These are phyloP conservation scores for Phellinidium pouzarii DNA, from an alignment of 1,284 basidiomycete genomes.

Conservation along the genomic window DNA sequence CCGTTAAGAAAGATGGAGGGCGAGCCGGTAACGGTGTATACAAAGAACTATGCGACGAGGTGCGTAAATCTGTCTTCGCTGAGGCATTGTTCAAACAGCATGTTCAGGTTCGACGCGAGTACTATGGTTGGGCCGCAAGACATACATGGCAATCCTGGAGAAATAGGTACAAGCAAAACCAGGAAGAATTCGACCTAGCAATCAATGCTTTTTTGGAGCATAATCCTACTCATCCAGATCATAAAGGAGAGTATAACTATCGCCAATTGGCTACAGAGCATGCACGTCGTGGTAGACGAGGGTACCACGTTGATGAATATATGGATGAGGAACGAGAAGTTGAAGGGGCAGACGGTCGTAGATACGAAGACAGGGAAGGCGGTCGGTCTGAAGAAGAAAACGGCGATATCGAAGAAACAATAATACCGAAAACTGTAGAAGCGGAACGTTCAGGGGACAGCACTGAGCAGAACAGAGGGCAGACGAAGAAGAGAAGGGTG, in stretches of 20 bases:
- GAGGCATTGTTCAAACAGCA: background rate
- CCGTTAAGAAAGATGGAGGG: conserved; percentile 31
- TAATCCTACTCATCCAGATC: conserved; percentile 8
- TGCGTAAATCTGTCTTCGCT: conserved; percentile 19
- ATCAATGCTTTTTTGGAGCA: conserved; percentile 26
- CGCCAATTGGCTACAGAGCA: background rate
- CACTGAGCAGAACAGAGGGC: background rate
- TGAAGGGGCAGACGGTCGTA: background rate
- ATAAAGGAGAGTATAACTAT: conserved; percentile 8
- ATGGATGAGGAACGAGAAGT: background rate
- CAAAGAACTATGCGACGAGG: conserved; percentile 26
- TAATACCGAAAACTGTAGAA: background rate
- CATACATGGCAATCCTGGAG: conserved; percentile 53
- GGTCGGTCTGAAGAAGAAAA: background rate
- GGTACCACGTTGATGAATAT: background rate
- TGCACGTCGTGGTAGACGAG: background rate
- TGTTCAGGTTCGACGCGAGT: background rate
- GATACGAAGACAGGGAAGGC: conserved; percentile 1
- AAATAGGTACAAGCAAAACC: conserved; percentile 42
- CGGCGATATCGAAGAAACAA: background rate
- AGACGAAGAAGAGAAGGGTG: background rate
- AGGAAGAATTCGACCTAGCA: conserved; percentile 32
- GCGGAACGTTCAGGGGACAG: background rate
- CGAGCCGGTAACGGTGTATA: conserved; percentile 33
- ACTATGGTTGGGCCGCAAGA: conserved; percentile 28